Evolutionary conservation across 805 yeast genomes (phyloP).

Genomic region (Cyberlindnera maclurae): DNA sequence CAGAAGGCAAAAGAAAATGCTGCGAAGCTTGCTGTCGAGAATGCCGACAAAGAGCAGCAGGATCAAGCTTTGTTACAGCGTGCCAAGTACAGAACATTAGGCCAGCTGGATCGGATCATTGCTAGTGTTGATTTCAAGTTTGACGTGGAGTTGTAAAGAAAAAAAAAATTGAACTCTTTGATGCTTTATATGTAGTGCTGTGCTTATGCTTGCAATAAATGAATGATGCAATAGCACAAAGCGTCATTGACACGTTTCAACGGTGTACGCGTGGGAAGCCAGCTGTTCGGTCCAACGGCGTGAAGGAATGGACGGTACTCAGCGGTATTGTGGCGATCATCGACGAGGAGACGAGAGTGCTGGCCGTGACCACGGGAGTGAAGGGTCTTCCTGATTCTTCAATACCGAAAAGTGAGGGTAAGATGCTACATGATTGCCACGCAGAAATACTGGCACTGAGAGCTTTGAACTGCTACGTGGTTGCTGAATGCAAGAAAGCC

Average conservation of each 20-base stretch:
- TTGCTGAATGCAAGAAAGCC: constrained; percentile 12
- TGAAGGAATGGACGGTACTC: constrained; percentile 75
- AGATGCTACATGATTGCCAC: constrained; percentile 77
- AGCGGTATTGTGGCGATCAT: constrained; percentile 57
- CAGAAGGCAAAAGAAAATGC: constrained; percentile 52
- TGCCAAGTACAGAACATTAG: constrained; percentile 51
- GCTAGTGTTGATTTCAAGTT: constrained; percentile 34
- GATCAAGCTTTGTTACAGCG: constrained; percentile 39
- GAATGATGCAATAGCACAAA: constrained; percentile 4
- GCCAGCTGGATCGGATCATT: constrained; percentile 48
- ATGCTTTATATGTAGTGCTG: neutral
- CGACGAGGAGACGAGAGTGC: constrained; percentile 5
- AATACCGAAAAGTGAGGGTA: constrained; percentile 44
- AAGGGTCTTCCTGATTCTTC: constrained; percentile 59
- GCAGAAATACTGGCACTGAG: constrained; percentile 79
- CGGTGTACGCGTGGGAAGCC: constrained; percentile 48
- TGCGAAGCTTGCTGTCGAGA: constrained; percentile 35
- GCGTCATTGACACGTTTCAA: constrained; percentile 5
- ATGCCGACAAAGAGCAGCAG: constrained; percentile 34
- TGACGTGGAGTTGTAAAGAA: constrained; percentile 15
- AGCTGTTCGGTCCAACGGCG: constrained; percentile 49
- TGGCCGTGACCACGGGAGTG: constrained; percentile 66
- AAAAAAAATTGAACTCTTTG: neutral
- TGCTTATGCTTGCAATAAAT: neutral
- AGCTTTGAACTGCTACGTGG: constrained; percentile 44